These are phyloP conservation scores for Mucor ambiguus DNA, from an alignment of 371 early-diverging fungal species.

Conservation along the genomic window DNA sequence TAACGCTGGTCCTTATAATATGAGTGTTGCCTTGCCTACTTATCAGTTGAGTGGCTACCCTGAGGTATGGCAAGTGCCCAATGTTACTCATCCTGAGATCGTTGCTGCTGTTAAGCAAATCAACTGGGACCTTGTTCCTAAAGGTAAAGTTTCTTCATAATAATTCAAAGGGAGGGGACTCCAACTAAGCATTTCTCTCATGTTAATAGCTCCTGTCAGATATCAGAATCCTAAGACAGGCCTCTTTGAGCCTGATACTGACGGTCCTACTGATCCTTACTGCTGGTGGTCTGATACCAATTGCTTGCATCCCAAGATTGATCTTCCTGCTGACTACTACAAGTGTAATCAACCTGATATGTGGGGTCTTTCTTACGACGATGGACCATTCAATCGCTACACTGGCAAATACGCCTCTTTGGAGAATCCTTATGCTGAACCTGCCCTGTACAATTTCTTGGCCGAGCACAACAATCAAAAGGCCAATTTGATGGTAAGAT, in stretches of 20 bases:
- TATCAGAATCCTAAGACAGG: conserved; percentile 11
- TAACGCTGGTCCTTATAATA: conserved; percentile 14
- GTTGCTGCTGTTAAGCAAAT: conserved; percentile 36
- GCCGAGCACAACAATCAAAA: conserved; percentile 25
- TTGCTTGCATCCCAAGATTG: conserved; percentile 27
- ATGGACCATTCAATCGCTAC: conserved; percentile 41
- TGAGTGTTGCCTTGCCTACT: neutral
- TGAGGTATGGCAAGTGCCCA: conserved; percentile 32
- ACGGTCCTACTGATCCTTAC: conserved; percentile 24
- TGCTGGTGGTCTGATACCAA: conserved; percentile 36
- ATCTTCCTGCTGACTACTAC: conserved; percentile 26
- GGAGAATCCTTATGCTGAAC: conserved; percentile 41
- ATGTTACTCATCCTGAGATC: conserved; percentile 32
- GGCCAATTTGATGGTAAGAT: conserved; percentile 25
- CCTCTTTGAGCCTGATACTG: conserved; percentile 17
- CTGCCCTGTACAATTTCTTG: conserved; percentile 45
- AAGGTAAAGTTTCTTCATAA: neutral
- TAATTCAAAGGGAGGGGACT: too few species aligned
- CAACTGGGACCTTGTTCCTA: conserved; percentile 45
- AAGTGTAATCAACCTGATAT: conserved; percentile 23
- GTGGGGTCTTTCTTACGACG: conserved; percentile 44
- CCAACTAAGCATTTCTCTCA: too few species aligned
- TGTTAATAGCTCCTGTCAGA: conserved; percentile 29
- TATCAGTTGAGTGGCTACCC: conserved; percentile 29
- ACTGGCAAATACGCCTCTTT: conserved; percentile 15